Conservation (phyloP, 306 rosid species). For the Lagenaria siceraria region DNA sequence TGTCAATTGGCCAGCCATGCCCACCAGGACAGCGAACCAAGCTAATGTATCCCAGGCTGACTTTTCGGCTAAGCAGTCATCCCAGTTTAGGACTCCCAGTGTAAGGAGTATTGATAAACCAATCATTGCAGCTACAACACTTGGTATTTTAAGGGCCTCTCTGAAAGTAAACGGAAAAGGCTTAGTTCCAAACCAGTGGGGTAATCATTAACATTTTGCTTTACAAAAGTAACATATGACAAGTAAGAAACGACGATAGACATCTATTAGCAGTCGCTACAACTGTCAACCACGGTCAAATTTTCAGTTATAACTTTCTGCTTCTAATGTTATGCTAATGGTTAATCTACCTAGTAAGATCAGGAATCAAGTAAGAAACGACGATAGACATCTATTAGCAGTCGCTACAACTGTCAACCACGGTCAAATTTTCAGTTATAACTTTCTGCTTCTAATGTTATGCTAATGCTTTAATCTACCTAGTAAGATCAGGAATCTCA, state of each 20-base stretch:
- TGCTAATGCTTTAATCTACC: not conserved
- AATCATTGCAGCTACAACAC: constrained; percentile 87
- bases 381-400: not conserved
- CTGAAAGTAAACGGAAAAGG: constrained; percentile 25
- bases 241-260: constrained; percentile 2
- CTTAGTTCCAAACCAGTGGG: not conserved
- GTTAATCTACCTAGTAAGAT: not conserved
- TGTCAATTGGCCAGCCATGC: constrained; percentile 92
- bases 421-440: not conserved
- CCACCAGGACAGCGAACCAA: constrained; percentile 90
- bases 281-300: not conserved
- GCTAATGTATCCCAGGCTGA: constrained; percentile 97
- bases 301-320: not conserved
- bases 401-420: not conserved
- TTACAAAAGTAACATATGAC: not conserved
- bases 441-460: not conserved
- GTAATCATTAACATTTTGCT: not conserved
- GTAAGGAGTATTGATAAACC: constrained; percentile 76
- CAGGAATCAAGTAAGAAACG: constrained; percentile 11
- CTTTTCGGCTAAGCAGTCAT: constrained; percentile 80
- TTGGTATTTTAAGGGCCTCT: constrained; percentile 57
- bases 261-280: not conserved
- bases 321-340: not conserved
- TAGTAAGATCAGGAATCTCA: not conserved
- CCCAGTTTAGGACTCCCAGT: constrained; percentile 82